Conservation (phyloP, 345 rosid genomes). For the Hibiscus tridactylites region DNA sequence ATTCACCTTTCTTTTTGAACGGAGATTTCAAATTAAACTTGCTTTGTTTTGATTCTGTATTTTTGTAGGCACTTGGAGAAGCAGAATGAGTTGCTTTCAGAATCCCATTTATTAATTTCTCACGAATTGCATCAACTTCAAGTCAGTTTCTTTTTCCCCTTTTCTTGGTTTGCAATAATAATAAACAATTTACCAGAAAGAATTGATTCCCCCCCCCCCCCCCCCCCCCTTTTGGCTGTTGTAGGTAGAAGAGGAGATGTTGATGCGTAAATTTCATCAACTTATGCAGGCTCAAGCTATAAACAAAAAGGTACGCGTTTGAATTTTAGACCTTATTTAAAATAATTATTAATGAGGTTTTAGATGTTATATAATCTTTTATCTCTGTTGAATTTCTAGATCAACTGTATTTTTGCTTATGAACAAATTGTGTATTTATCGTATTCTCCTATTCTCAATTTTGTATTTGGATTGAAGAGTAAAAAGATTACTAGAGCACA, state of each 20-base stretch:
- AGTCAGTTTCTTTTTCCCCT: slow-evolving; percentile 19
- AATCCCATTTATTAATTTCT: slow-evolving; percentile 31
- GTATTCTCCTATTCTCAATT: neutral
- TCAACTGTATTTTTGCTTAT: neutral
- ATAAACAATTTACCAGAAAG: neutral
- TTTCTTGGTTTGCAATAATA: neutral
- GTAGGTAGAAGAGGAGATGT: slow-evolving; percentile 78
- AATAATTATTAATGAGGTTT: neutral
- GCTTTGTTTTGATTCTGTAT: neutral
- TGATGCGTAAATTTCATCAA: slow-evolving; percentile 63
- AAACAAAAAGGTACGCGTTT: slow-evolving; percentile 33
- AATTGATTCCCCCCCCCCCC: no score
- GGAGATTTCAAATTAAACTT: neutral
- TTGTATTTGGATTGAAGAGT: neutral
- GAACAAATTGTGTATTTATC: neutral
- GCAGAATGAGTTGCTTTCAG: slow-evolving; percentile 45
- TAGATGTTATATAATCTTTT: neutral
- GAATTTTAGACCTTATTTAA: neutral
- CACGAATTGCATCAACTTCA: slow-evolving; percentile 47
- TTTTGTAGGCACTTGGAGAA: slow-evolving; percentile 46
- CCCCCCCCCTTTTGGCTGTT: neutral
- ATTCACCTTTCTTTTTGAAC: neutral
- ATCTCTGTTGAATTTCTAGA: neutral
- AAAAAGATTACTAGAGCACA: neutral
- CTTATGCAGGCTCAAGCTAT: slow-evolving; percentile 39